Evolutionary conservation across 2,329 filamentous ascomycete species (phyloP).

Genomic region (Sporothrix protearum): DNA sequence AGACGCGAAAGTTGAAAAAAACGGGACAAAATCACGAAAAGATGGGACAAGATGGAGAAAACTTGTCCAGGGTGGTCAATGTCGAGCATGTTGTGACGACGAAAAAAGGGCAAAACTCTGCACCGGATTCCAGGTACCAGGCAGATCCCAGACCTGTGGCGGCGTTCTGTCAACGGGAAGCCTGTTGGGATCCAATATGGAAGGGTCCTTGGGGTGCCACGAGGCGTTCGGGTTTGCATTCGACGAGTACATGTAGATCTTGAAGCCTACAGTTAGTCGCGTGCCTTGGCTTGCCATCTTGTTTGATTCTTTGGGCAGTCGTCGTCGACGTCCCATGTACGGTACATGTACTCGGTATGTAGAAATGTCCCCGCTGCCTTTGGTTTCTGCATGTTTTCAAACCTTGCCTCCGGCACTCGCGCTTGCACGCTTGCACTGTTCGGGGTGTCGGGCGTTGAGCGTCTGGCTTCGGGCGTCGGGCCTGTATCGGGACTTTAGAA

Average conservation of each 20-base stretch:
- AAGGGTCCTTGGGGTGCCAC: not conserved
- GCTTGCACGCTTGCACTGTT: not conserved
- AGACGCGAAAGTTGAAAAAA: not conserved
- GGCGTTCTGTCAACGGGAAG: not conserved
- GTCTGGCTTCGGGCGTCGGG: too few relatives aligned
- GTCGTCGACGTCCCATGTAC: not conserved
- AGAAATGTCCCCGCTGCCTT: too few relatives aligned
- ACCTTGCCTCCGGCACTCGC: too few relatives aligned
- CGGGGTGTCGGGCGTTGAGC: not conserved
- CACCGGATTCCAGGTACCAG: not conserved
- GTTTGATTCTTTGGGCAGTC: not conserved
- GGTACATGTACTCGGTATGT: too few relatives aligned
- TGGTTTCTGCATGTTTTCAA: too few relatives aligned
- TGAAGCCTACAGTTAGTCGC: too few relatives aligned
- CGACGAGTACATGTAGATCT: not conserved
- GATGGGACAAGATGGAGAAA: not conserved
- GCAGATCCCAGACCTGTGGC: not conserved
- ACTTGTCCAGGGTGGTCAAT: not conserved
- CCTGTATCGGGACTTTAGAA: not conserved
- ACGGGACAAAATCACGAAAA: too few relatives aligned
- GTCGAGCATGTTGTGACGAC: not conserved
- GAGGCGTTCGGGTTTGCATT: not conserved
- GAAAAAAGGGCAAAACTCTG: not conserved
- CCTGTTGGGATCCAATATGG: not conserved
- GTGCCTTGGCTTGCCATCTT: not conserved